These are phyloP conservation scores for Talaromyces borbonicus DNA, from an alignment of 495 filamentous ascomycete species.

Conservation along the genomic window DNA sequence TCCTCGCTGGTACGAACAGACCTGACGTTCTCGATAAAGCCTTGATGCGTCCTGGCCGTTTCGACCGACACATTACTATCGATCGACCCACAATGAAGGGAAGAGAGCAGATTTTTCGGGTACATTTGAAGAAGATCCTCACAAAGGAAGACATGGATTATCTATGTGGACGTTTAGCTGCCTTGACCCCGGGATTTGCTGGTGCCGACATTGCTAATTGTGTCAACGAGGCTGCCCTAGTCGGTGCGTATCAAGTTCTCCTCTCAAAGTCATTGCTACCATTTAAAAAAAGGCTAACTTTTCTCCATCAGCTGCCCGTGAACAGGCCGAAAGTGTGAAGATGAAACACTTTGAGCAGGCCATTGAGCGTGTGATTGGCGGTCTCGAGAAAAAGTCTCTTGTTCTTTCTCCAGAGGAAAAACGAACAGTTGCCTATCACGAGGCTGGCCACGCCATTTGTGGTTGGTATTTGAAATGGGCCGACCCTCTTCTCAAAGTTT, in stretches of 20 bases:
- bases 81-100: conserved; percentile 95
- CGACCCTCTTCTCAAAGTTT: conserved; percentile 94
- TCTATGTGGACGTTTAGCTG: conserved; percentile 75
- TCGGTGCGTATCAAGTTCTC: conserved; percentile 55
- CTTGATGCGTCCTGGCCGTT: conserved; percentile 90
- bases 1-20: conserved; percentile 95
- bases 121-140: conserved; percentile 86
- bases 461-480: conserved; percentile 97
- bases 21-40: conserved; percentile 92
- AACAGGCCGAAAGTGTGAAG: conserved; percentile 61
- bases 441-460: conserved; percentile 96
- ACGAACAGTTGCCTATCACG: conserved; percentile 91
- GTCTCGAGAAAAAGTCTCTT: conserved; percentile 90
- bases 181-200: conserved; percentile 89
- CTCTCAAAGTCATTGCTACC: background rate
- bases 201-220: conserved; percentile 98
- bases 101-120: conserved; percentile 88
- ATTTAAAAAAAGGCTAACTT: conserved; percentile 10
- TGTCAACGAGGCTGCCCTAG: conserved; percentile 92
- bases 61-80: conserved; percentile 90
- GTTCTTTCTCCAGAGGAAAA: conserved; percentile 91
- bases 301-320: conserved; percentile 62
- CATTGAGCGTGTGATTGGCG: conserved; percentile 93
- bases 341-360: conserved; percentile 94
- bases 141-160: conserved; percentile 82